Base-by-base conservation (phyloP, 1,284 basidiomycete species). In the Tylopilus sp. region DNA sequence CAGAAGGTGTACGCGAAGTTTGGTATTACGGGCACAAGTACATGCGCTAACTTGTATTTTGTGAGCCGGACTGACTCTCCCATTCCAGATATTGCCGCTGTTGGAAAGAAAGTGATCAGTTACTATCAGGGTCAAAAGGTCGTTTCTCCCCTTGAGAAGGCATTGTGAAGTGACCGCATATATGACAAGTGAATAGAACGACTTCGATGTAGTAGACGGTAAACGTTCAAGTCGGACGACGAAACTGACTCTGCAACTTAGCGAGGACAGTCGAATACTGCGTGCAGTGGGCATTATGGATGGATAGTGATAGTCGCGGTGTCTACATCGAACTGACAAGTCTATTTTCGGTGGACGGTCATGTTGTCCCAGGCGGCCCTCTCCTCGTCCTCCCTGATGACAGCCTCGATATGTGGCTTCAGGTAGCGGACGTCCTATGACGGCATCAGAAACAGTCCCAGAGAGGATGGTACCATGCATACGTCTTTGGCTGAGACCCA, bases 391-490 rank as follows among this genome's bases (percentile, higher is more conserved):
- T 97, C 94, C 57, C 77, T 77, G 60, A 75, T 74, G 53, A 97
- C 86, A 47, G 89, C 81, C 59, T 78, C 61, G 44, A 99, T 82
- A 66, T 89, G 81, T 23, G 92, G 89, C 54, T 78, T 81, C 59
- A 99, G 82, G 79, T 98, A 99, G 55, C 92, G 89, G 55, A 81
- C 71, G 70, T 99, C 96, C 96, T 98, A 67, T 23, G 43, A 51
- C 19, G 49, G 25, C 25, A 43, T 51, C 55, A 51, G 48, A 16
- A 9, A 25, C 1, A 15, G 41, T 38, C 18, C 13, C 18, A 4
- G 8, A 21, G 26, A 1, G 35, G 4, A 25, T 5, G 23, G 21
- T 13, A 16, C 26, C 16, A 38, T 2, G 15, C 64, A 23, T 57
- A 97, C 95, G 73, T 97, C 85, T 58, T 83, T 80, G 8, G 81